phyloP scores from a whole-genome alignment of 495 filamentous ascomycete species.

The Penicillium silybi region DNA sequence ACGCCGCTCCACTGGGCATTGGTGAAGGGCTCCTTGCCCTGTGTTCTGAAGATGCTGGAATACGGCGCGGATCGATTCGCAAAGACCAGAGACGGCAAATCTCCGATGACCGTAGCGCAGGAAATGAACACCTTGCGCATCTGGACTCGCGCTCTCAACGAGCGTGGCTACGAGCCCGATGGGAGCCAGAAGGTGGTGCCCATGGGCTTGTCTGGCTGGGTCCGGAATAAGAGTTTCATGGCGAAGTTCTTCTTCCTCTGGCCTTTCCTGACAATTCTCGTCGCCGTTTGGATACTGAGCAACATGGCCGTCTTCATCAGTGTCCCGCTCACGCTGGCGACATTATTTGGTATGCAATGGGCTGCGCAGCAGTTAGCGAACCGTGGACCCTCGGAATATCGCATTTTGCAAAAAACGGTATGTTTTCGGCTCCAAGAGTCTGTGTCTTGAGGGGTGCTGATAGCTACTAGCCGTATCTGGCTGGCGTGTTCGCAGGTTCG shows the following conservation, averaged over 20 bases:
- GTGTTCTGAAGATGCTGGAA: constrained; percentile 87
- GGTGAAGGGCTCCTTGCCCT: constrained; percentile 81
- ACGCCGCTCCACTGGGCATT: constrained; percentile 95
- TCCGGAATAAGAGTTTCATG: constrained; percentile 75
- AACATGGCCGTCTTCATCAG: constrained; percentile 69
- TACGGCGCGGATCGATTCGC: constrained; percentile 91
- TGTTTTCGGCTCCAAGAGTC: constrained; percentile 19
- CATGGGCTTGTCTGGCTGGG: constrained; percentile 44
- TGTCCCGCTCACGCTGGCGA: constrained; percentile 62
- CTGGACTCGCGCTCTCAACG: constrained; percentile 80
- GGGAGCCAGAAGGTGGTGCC: constrained; percentile 61
- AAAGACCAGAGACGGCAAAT: constrained; percentile 81
- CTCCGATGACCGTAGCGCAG: constrained; percentile 73
- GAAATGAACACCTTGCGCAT: constrained; percentile 83
- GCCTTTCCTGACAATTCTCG: constrained; percentile 73
- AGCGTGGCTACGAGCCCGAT: constrained; percentile 78
- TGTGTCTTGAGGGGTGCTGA: neutral
- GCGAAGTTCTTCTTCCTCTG: constrained; percentile 88
- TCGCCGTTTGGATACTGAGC: constrained; percentile 66
- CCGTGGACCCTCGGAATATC: constrained; percentile 80
- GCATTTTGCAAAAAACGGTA: constrained; percentile 82
- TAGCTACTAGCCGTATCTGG: constrained; percentile 68
- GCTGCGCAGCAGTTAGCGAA: constrained; percentile 69
- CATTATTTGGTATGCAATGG: constrained; percentile 73
- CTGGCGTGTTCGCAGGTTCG: constrained; percentile 87